Evolutionary conservation across 2,329 filamentous ascomycete genomes (phyloP).

Genomic region (Aureobasidium sp.): DNA sequence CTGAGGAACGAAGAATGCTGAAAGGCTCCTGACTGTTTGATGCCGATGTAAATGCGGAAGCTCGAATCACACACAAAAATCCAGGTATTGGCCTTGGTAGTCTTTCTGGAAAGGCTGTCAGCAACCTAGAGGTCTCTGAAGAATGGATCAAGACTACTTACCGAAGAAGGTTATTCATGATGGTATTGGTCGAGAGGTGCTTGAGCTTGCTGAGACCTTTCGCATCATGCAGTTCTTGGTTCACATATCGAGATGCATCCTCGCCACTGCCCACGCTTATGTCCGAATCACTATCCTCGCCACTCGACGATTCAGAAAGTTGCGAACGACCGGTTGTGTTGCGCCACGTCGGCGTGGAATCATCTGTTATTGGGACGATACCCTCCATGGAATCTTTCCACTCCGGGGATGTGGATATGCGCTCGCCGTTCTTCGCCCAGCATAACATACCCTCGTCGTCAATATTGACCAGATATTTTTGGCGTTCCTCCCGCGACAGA

Average conservation of each 20-base stretch:
- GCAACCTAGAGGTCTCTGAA: neutral
- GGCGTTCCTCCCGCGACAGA: constrained; percentile 71
- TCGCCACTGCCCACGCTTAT: constrained; percentile 50
- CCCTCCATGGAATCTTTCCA: constrained; percentile 75
- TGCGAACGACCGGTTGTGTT: constrained; percentile 27
- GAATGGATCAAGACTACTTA: neutral
- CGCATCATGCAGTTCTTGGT: constrained; percentile 54
- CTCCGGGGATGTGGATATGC: constrained; percentile 67
- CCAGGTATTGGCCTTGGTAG: constrained; percentile 83
- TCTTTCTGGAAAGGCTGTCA: constrained; percentile 39
- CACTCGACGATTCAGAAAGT: constrained; percentile 18
- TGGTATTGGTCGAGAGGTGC: constrained; percentile 62
- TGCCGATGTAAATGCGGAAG: constrained; percentile 80
- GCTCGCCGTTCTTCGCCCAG: constrained; percentile 75
- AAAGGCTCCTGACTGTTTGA: constrained; percentile 82
- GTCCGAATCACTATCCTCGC: constrained; percentile 29
- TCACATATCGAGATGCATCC: constrained; percentile 58
- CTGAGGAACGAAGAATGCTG: constrained; percentile 88
- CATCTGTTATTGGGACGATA: constrained; percentile 39
- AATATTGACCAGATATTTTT: constrained; percentile 72
- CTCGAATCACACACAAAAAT: constrained; percentile 86
- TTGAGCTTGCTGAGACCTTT: constrained; percentile 56
- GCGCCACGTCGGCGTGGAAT: constrained; percentile 36
- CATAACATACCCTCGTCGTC: constrained; percentile 68
- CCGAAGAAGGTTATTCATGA: constrained; percentile 72